Evolutionary conservation across 2,329 filamentous ascomycete species (phyloP).

Genomic region (Aspergillus sp.): DNA sequence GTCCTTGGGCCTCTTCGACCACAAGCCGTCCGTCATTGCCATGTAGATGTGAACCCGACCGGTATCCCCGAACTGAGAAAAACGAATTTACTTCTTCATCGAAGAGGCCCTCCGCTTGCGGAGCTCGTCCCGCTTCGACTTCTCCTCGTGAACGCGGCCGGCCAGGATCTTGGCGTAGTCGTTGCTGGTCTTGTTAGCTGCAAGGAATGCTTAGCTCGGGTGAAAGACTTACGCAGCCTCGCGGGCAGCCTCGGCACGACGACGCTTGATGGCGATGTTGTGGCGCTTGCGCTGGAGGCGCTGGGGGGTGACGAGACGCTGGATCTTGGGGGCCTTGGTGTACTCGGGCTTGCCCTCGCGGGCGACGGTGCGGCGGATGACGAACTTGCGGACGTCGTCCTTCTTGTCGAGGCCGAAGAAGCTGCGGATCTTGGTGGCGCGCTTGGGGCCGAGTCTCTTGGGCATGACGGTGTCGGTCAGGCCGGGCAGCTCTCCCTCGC

Average conservation of each 20-base stretch:
- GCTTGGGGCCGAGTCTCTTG: conserved; percentile 99
- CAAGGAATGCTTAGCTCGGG: background rate
- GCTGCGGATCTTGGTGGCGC: conserved; percentile 98
- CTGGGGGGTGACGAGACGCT: conserved; percentile 98
- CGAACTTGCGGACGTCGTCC: conserved; percentile 99
- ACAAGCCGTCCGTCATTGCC: too few species aligned
- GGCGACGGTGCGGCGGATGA: conserved; percentile 96
- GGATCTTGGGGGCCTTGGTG: conserved; percentile 99
- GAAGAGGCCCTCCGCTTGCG: conserved; percentile 96
- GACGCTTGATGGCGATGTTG: conserved; percentile 94
- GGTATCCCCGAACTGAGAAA: conserved; percentile 27
- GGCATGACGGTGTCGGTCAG: conserved; percentile 96
- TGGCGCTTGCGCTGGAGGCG: conserved; percentile 99
- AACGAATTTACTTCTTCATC: conserved; percentile 66
- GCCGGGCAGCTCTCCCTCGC: conserved; percentile 85
- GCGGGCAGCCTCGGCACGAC: conserved; percentile 93
- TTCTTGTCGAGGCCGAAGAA: conserved; percentile 99
- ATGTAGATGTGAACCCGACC: too few species aligned
- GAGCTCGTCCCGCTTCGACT: conserved; percentile 83
- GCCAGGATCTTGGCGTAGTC: conserved; percentile 94
- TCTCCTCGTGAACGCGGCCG: conserved; percentile 95
- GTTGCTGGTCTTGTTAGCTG: conserved; percentile 50
- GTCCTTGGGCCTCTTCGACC: too few species aligned
- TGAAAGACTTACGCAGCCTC: conserved; percentile 80
- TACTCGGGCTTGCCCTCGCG: conserved; percentile 95